Conservation (phyloP, 2,329 filamentous ascomycete species). For the Pseudocercospora macadamiae region DNA sequence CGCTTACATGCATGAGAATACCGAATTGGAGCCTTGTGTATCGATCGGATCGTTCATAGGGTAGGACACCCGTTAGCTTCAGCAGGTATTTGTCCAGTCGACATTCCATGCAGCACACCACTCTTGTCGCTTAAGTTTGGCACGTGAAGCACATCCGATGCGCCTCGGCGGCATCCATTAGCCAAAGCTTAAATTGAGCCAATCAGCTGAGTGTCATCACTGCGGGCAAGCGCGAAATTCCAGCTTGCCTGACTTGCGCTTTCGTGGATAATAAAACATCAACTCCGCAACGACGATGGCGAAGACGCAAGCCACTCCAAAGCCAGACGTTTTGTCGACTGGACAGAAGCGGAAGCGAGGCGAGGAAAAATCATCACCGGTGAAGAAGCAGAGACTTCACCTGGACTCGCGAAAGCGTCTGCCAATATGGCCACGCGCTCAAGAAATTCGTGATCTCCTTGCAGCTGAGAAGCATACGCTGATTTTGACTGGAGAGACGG, state of each 20-base stretch:
- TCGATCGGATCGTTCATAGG: slow-evolving; percentile 2
- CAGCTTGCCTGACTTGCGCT: too few relatives aligned
- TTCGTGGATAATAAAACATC: too few relatives aligned
- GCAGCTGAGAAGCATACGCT: slow-evolving; percentile 69
- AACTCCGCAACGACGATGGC: too few relatives aligned
- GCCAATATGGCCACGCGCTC: slow-evolving; percentile 77
- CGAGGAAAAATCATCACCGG: not conserved
- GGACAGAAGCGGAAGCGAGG: slow-evolving; percentile 15
- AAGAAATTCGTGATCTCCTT: slow-evolving; percentile 69
- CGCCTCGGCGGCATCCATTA: not conserved
- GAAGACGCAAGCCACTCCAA: too few relatives aligned
- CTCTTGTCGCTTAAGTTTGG: not conserved
- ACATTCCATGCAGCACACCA: not conserved
- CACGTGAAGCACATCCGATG: not conserved
- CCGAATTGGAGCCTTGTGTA: not conserved
- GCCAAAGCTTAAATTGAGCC: not conserved
- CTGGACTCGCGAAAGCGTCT: slow-evolving; percentile 54
- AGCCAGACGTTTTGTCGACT: too few relatives aligned
- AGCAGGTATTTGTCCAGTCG: not conserved
- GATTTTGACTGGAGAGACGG: slow-evolving; percentile 88
- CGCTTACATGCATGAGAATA: too few relatives aligned
- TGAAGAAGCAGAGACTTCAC: slow-evolving; percentile 18
- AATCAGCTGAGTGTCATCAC: too few relatives aligned
- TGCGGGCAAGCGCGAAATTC: too few relatives aligned
- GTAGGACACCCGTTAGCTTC: not conserved